A percentile compares a stretch with the other conserved stretches of the same genome.
These are phyloP conservation scores for Geotrichum phurueaensis DNA, from an alignment of 1,139 yeast genomes.

Conservation along the genomic window DNA sequence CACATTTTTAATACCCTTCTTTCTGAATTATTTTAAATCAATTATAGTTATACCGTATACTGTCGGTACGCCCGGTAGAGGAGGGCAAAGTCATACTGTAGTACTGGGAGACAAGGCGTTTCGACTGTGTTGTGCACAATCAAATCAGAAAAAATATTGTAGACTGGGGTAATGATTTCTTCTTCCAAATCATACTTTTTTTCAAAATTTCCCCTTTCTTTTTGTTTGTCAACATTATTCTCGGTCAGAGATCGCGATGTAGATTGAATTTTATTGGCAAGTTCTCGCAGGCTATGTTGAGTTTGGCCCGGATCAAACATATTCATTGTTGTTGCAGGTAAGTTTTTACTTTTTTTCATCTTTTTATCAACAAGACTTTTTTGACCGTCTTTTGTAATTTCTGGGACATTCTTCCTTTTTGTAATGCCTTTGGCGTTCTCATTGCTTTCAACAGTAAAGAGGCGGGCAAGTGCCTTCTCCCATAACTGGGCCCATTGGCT, in stretches of 20 bases:
- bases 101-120: background rate
- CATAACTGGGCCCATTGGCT: slow-evolving; percentile 2
- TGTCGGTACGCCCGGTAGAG: background rate
- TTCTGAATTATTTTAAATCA: background rate
- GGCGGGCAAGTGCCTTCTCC: background rate
- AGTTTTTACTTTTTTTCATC: too few species aligned
- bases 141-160: background rate
- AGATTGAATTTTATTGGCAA: background rate
- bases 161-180: background rate
- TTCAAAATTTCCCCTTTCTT: background rate
- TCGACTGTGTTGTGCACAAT: background rate
- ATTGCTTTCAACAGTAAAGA: background rate
- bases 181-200: background rate
- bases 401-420: background rate
- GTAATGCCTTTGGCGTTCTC: background rate
- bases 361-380: too few species aligned
- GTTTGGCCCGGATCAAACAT: background rate
- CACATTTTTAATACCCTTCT: too few species aligned
- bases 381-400: too few species aligned
- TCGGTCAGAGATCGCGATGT: too few species aligned
- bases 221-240: background rate
- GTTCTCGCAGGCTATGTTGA: background rate
- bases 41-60: background rate
- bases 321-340: background rate
- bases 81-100: background rate